A percentile compares a stretch with the other conserved stretches of the same genome.
Evolutionary conservation across 1,139 yeast genomes (phyloP).

Genomic region (Yamadazyma triangularis): DNA sequence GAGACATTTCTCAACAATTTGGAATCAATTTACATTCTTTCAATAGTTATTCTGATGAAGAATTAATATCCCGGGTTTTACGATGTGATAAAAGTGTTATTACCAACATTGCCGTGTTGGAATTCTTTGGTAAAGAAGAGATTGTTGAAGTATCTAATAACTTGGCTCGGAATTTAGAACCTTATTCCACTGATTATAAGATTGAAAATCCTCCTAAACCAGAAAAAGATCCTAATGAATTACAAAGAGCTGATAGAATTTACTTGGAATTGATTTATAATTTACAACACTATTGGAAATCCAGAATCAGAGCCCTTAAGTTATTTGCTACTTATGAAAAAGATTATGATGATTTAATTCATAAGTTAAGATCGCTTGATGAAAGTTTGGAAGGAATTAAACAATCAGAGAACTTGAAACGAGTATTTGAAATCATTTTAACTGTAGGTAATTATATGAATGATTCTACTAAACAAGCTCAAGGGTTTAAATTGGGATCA

Average conservation of each 20-base stretch:
- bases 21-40: conserved; percentile 71
- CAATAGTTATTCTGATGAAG: conserved; percentile 49
- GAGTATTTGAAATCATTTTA: conserved; percentile 69
- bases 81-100: conserved; percentile 59
- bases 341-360: conserved; percentile 64
- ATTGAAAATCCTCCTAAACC: conserved; percentile 44
- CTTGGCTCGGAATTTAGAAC: conserved; percentile 62
- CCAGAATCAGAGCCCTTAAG: conserved; percentile 67
- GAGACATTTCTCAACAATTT: conserved; percentile 75
- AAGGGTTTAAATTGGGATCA: conserved; percentile 72
- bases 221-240: conserved; percentile 69
- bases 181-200: conserved; percentile 60
- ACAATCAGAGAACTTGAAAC: conserved; percentile 54
- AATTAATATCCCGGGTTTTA: conserved; percentile 53
- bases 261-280: conserved; percentile 71
- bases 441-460: conserved; percentile 86
- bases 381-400: conserved; percentile 59
- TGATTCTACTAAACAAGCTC: conserved; percentile 73
- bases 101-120: conserved; percentile 58
- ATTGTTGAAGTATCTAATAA: conserved; percentile 61
- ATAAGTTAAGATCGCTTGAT: conserved; percentile 59
- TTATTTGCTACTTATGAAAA: conserved; percentile 60
- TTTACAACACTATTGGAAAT: conserved; percentile 75
- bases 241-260: conserved; percentile 73
- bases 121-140: conserved; percentile 67